Evolutionary conservation across 208 protist genomes (phyloP), one percentile per base, ranked within the genome.

Genomic region (Trypanosoma platydactyli): DNA sequence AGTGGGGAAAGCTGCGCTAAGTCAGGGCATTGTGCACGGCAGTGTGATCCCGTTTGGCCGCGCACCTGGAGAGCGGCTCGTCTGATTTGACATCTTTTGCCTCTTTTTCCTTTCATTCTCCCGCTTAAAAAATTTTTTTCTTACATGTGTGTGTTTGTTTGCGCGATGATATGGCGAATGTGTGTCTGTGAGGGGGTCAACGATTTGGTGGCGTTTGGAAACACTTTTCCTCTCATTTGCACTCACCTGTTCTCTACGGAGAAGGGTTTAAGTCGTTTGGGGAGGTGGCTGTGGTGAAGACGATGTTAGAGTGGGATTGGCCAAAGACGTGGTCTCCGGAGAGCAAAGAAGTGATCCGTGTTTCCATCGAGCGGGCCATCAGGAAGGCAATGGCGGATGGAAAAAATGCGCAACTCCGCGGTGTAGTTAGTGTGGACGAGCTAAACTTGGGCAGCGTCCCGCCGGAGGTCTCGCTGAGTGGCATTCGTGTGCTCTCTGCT

Each of bases 291-390:
- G 20, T 45, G 49, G 1, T 49, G 27, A 1, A 5, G 35, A 33
- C 12, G 33, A 93, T 94, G 90, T 70, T 95, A 56, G 83, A 92
- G 61, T 95, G 79, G 73, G 83, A 95, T 12, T 95, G 90, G 88
- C 90, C 90, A 4, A 73, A 79, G 35, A 81, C 74, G 51, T 94
- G 84, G 83, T 84, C 73, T 59, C 20, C 66, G 20, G 85, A 88
- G 50, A 81, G 70, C 65, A 66, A 76, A 33, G 86, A 94, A 77
- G 71, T 79, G 20, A 79, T 95, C 57, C 84, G 87, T 12, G 68
- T 71, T 18, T 73, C 83, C 33, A 72, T 95, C n/a, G 80, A 95
- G 71, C 71, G 64, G 5, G 66, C 74, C 15, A 89, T 95, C 33
- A 78, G 90, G 5, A 79, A 78, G 15, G 83, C 90, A 5, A 92